Base-by-base conservation (phyloP, 2,329 filamentous ascomycete species). In the Trichoderma afroharzianum region DNA sequence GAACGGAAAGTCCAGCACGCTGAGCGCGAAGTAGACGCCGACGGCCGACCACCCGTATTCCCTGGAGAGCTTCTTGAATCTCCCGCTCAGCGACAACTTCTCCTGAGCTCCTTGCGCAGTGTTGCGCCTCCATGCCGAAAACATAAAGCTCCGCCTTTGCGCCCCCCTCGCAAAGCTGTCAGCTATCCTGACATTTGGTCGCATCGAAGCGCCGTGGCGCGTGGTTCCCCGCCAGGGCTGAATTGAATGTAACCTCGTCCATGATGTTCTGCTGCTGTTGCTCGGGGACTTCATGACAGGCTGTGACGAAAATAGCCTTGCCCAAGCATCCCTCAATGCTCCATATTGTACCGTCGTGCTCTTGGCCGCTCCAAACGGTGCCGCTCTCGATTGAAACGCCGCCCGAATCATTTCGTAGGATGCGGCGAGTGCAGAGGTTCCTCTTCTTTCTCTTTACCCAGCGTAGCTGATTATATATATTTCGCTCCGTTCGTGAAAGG, bases 21-120 rank as follows among this genome's bases (percentile, higher is more conserved):
- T 95, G 69, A 99, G 83, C 1, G 86, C 86, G 12, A 98, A 82
- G 81, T 99, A 99, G 15, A 99, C 93, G n/a, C 94, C 95, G 6
- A 98, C 82, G 1, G 95, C 95, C 4, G 93, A 88, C 94, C 95
- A 98, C 53, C 96, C 96, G 81, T 99, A 99, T 81, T 98, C 95
- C 74, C 91, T 90, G 3, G 92, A 94, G 59, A 99, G 88, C 79
- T 93, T 94, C 82, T 91, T 94, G 79, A 98, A 84, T 30, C 92
- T 88, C 74, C 90, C 90, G 2, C 91, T 91, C 55, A 96, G 80
- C 8, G 90, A 88, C 14, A 84, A 81, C 11, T 74, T 76, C 74
- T 79, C 72, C 59, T 77, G 73, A 4, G 73, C 74, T 43, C 74
- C 74, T 18, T 73, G 73, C n/a, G 74, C 74, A 43, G 76, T 75